A percentile compares a stretch with the other conserved stretches of the same genome.
Conservation (phyloP, 805 yeast genomes). For the Candida montana region DNA sequence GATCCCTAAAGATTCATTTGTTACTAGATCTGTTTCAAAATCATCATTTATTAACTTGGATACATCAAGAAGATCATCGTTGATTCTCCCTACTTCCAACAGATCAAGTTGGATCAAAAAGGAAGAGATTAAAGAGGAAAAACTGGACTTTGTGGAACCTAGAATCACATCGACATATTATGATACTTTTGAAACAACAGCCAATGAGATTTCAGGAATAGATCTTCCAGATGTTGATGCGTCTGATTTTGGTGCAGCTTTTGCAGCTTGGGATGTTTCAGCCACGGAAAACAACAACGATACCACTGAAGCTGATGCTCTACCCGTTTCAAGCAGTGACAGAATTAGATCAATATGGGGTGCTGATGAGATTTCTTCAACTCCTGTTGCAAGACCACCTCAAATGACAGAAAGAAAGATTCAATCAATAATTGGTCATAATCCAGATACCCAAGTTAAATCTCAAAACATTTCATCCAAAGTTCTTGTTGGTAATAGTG, state of each 20-base stretch:
- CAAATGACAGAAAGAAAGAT: conserved; percentile 3
- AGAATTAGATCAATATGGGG: conserved; percentile 22
- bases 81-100: conserved; percentile 4
- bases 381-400: conserved; percentile 1
- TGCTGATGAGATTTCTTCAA: not conserved
- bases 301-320: not conserved
- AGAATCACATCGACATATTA: conserved; percentile 2
- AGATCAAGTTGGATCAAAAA: not conserved
- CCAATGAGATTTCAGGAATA: not conserved
- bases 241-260: conserved; percentile 43
- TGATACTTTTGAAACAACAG: not conserved
- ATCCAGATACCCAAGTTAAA: conserved; percentile 16
- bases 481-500: conserved; percentile 17
- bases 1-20: conserved; percentile 13
- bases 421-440: conserved; percentile 12
- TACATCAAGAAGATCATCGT: conserved; percentile 18
- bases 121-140: not conserved
- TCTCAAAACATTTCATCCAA: conserved; percentile 15
- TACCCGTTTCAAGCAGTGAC: conserved; percentile 1
- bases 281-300: conserved; percentile 1
- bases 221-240: conserved; percentile 41
- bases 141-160: not conserved
- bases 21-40: conserved; percentile 20
- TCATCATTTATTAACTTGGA: conserved; percentile 19
- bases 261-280: conserved; percentile 28